A percentile compares a stretch with the other conserved stretches of the same genome.
Evolutionary conservation across 331 rosid species (phyloP).

Genomic region (Stylosanthes scabra): DNA sequence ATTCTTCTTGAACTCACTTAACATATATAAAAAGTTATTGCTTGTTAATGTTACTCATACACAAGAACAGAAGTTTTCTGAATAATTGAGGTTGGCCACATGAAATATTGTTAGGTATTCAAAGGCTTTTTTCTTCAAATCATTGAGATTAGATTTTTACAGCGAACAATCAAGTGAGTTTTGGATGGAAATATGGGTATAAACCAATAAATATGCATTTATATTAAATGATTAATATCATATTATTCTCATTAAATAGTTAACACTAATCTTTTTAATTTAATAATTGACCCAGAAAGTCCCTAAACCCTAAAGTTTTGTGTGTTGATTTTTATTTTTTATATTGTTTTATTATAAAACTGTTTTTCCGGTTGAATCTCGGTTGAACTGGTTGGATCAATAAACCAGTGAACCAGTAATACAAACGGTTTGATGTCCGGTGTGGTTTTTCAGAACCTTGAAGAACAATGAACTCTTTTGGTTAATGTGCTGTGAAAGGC

Average conservation of each 20-base stretch:
- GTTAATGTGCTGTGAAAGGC: too few species aligned
- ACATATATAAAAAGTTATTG: neutral
- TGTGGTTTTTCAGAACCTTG: too few species aligned
- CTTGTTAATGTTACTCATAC: neutral
- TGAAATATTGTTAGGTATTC: neutral
- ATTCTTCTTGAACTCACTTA: neutral
- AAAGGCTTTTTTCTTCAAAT: neutral
- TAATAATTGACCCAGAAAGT: neutral
- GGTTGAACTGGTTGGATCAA: too few species aligned
- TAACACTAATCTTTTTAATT: constrained; percentile 2
- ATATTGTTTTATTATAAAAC: too few species aligned
- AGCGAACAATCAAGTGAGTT: neutral
- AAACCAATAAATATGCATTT: neutral
- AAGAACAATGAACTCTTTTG: too few species aligned
- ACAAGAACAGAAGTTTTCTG: neutral
- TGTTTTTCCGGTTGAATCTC: too few species aligned
- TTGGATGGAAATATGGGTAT: neutral
- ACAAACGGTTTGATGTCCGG: too few species aligned
- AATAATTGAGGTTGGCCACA: neutral
- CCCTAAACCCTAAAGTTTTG: neutral
- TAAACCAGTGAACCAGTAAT: too few species aligned
- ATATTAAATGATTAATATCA: neutral
- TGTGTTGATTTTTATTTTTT: too few species aligned
- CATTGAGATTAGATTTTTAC: neutral
- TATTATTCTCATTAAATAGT: neutral